phyloP scores from a whole-genome alignment of 495 filamentous ascomycete genomes.

The Xylaria intraflava region DNA sequence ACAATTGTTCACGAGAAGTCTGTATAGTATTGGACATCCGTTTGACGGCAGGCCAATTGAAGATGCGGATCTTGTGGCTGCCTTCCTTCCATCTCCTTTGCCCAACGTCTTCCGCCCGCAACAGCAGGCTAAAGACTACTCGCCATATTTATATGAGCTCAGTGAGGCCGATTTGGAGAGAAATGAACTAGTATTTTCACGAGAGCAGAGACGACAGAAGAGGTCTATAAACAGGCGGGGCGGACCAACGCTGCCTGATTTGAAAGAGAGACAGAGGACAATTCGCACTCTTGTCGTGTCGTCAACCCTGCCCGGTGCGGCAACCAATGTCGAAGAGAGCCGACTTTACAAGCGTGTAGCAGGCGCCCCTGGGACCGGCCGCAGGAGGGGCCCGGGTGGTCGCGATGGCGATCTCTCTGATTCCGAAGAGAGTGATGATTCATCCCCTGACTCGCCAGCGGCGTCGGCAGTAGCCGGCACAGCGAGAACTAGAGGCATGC shows the following conservation, averaged over 20 bases:
- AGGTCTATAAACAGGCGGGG: conserved; percentile 89
- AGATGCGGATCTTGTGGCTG: conserved; percentile 75
- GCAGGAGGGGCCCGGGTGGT: conserved; percentile 47
- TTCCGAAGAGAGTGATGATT: conserved; percentile 81
- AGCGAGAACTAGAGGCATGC: conserved; percentile 79
- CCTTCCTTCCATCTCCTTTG: conserved; percentile 81
- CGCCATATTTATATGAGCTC: conserved; percentile 87
- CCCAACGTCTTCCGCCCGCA: conserved; percentile 77
- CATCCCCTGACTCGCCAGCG: conserved; percentile 78
- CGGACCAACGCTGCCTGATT: conserved; percentile 87
- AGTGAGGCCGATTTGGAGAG: conserved; percentile 85
- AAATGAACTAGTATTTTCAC: conserved; percentile 83
- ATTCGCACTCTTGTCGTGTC: conserved; percentile 88
- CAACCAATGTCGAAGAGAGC: conserved; percentile 69
- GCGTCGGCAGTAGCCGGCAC: conserved; percentile 68
- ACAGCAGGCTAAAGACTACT: conserved; percentile 86
- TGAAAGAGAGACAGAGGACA: conserved; percentile 89
- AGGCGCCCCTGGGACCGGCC: conserved; percentile 45
- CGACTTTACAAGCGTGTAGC: conserved; percentile 68
- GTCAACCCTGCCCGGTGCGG: conserved; percentile 81
- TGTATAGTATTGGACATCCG: conserved; percentile 87
- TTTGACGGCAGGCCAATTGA: conserved; percentile 93
- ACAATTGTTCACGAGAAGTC: conserved; percentile 85
- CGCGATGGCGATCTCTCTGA: conserved; percentile 78
- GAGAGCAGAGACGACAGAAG: conserved; percentile 91